Evolutionary conservation across 208 protist species (phyloP), one percentile per base, ranked within the genome.

Genomic region (Novymonas esmeraldas): DNA sequence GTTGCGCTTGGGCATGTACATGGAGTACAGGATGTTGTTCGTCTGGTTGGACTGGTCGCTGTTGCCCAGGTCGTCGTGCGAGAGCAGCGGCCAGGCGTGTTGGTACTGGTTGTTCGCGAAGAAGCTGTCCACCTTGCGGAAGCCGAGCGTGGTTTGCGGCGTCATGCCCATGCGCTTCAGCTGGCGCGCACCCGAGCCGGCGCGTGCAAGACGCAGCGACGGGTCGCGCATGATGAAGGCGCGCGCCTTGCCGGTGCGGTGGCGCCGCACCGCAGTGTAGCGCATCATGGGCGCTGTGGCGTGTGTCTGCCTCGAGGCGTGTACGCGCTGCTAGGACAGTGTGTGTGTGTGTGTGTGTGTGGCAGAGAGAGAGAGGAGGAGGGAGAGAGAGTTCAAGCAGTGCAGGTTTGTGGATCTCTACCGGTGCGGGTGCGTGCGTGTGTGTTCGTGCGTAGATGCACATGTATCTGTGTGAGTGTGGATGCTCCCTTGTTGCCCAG

Each of bases 1-100:
- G 79, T 94, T 94, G 29, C 87, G 84, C 73, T 94, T 94, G 59
- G 92, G 92, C 88, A 96, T 93, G 73, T 95, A 95, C 87, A 93
- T 94, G 49, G 87, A 94, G 77, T 94, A 94, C 57, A 94, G 44
- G 22, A 94, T 93, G 62, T 94, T 93, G 39, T 88, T 87, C 34
- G 92, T 96, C 45, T 94, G 84, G 55, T 92, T 93, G 29, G 92
- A 94, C 63, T 96, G 87, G 68, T 96, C 89, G 69, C 85, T 94
- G 79, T 95, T 93, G 61, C 92, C 92, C 18, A 96, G 71, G 62
- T 96, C 92, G 68, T 94, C 88, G 68, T 96, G 88, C 10, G 89
- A 86, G 55, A 96, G 85, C 48, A 96, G 76, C 58, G 89, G 92
- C 85, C 88, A 95, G 11, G 92, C 92, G 68, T 96, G 90, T 55